These are phyloP conservation scores for Diutina rugosa DNA, from an alignment of 1,139 yeast genomes.

Conservation along the genomic window DNA sequence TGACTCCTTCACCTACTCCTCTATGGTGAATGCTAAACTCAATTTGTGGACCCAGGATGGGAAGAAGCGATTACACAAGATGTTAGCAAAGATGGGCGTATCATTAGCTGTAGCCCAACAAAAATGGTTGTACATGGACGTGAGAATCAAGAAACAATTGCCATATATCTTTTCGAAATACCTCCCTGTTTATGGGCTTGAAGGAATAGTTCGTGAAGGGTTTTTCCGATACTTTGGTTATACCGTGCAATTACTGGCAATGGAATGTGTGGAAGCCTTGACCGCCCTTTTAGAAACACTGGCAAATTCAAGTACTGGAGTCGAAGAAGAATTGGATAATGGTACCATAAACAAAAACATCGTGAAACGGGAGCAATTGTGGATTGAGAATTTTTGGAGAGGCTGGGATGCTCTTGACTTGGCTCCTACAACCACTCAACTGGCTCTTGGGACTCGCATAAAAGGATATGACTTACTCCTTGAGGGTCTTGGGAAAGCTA, in stretches of 20 bases:
- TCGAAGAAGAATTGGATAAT: background rate
- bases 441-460: conserved; percentile 14
- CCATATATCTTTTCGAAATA: conserved; percentile 59
- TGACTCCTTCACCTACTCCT: conserved; percentile 81
- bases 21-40: conserved; percentile 78
- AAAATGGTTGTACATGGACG: conserved; percentile 86
- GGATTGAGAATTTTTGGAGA: conserved; percentile 88
- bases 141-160: conserved; percentile 61
- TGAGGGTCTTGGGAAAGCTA: conserved; percentile 72
- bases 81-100: conserved; percentile 95
- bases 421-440: conserved; percentile 12
- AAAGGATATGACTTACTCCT: conserved; percentile 45
- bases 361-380: conserved; percentile 45
- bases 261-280: conserved; percentile 84
- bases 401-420: conserved; percentile 84
- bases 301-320: conserved; percentile 7
- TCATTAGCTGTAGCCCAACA: conserved; percentile 82
- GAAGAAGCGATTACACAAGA: conserved; percentile 67
- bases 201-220: conserved; percentile 76
- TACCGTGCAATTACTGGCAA: conserved; percentile 78
- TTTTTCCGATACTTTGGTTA: conserved; percentile 79
- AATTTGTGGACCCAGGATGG: conserved; percentile 91
- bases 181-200: conserved; percentile 66
- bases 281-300: conserved; percentile 63
- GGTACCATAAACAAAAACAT: conserved; percentile 25